Conservation (phyloP, 306 rosid species). For the Rosa persica region DNA sequence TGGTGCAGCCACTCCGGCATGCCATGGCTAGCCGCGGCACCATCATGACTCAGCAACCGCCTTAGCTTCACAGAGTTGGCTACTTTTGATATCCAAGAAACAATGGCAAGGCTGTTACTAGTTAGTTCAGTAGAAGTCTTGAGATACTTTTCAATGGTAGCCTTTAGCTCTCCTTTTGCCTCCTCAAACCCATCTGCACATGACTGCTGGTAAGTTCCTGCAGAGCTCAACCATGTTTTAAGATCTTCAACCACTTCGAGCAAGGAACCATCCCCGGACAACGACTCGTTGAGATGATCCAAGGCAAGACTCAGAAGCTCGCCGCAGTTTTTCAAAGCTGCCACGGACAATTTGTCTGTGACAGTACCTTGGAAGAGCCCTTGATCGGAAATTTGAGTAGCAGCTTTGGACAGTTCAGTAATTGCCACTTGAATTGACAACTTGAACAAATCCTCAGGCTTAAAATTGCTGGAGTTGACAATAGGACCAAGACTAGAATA, state of each 20-base stretch:
- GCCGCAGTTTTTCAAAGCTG: constrained; percentile 50
- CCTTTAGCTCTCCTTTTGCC: constrained; percentile 22
- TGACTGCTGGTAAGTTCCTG: constrained; percentile 69
- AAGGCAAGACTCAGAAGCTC: constrained; percentile 56
- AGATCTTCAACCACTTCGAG: constrained; percentile 55
- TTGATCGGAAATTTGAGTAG: constrained; percentile 29
- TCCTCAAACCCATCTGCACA: constrained; percentile 63
- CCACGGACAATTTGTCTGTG: constrained; percentile 17
- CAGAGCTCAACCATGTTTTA: constrained; percentile 71
- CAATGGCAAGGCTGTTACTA: constrained; percentile 78
- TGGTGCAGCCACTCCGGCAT: constrained; percentile 40
- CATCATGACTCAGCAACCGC: constrained; percentile 29
- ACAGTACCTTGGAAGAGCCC: constrained; percentile 29
- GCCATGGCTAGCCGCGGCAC: neutral
- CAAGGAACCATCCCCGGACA: constrained; percentile 37
- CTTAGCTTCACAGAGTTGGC: constrained; percentile 32
- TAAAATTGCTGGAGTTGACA: constrained; percentile 29
- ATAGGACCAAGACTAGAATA: constrained; percentile 40
- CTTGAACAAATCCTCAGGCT: constrained; percentile 50
- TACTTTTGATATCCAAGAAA: constrained; percentile 44
- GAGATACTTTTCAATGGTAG: constrained; percentile 25
- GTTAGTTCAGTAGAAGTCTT: constrained; percentile 61
- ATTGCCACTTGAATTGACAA: constrained; percentile 50
- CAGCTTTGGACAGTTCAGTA: constrained; percentile 39
- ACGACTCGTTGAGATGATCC: constrained; percentile 55